A percentile compares a stretch with the other conserved stretches of the same genome.
phyloP scores from a whole-genome alignment of 208 protist genomes.

The Crithidia sp. region DNA sequence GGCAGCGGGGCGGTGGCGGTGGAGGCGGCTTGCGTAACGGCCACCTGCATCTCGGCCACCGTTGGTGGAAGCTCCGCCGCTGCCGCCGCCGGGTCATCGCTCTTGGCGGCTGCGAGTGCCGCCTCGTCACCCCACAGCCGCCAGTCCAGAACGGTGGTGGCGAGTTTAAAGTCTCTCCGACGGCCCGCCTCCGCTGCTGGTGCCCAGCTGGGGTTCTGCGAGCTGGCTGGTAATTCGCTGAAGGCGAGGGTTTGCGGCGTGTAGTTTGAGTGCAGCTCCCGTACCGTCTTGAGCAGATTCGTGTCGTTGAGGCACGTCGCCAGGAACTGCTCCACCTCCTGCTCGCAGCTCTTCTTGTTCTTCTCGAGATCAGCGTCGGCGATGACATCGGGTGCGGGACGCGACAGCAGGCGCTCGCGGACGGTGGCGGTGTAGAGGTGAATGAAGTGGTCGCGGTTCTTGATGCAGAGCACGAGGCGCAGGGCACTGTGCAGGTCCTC shows the following conservation, averaged over 20 bases:
- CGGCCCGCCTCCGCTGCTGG: neutral
- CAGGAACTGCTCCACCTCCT: constrained; percentile 40
- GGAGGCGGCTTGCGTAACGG: constrained; percentile 5
- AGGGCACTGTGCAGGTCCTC: constrained; percentile 45
- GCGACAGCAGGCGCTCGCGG: constrained; percentile 39
- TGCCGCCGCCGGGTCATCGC: neutral
- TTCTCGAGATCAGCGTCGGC: constrained; percentile 30
- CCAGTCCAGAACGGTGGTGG: constrained; percentile 40
- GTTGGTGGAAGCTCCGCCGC: constrained; percentile 1
- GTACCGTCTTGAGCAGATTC: constrained; percentile 19
- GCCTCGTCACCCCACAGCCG: constrained; percentile 30
- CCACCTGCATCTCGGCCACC: constrained; percentile 6
- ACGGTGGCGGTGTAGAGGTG: constrained; percentile 38
- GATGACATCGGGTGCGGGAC: constrained; percentile 19
- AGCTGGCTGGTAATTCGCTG: neutral
- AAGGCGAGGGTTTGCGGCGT: constrained; percentile 14
- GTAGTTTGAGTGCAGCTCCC: constrained; percentile 22
- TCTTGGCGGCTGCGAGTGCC: neutral
- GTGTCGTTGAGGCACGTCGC: constrained; percentile 24
- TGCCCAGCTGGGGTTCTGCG: neutral
- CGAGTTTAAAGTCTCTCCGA: constrained; percentile 21
- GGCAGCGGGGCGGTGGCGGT: constrained; percentile 24
- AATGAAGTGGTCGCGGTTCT: constrained; percentile 36
- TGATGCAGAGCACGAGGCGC: constrained; percentile 40
- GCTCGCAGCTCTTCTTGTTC: constrained; percentile 36